Conservation (phyloP, 345 rosid species). For the Mangifera indica region DNA sequence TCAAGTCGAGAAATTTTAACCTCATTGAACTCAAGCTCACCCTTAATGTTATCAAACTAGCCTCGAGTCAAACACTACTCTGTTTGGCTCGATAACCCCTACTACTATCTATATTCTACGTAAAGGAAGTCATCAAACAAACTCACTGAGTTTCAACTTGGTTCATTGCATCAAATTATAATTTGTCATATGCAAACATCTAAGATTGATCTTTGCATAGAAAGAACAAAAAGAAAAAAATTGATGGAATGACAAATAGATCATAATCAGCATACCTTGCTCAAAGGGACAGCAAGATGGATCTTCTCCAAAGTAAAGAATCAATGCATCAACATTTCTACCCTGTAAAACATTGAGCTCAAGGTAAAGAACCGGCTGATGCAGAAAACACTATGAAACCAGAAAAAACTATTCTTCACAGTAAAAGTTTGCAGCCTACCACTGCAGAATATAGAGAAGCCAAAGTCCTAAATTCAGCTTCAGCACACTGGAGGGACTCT, state of each 20-base stretch:
- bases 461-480: constrained; percentile 78
- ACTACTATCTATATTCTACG: too few relatives aligned
- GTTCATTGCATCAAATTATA: too few relatives aligned
- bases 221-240: too few relatives aligned
- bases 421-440: constrained; percentile 43
- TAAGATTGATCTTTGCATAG: not conserved
- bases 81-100: too few relatives aligned
- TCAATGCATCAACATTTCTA: constrained; percentile 78
- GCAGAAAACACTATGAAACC: not conserved
- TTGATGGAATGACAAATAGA: not conserved
- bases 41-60: too few relatives aligned
- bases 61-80: too few relatives aligned
- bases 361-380: constrained; percentile 4
- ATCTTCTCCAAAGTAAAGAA: constrained; percentile 95
- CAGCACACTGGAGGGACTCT: constrained; percentile 76
- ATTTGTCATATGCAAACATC: not conserved
- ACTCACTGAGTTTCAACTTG: not conserved
- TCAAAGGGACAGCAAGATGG: constrained; percentile 90
- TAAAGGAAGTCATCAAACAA: not conserved
- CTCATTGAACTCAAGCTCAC: too few relatives aligned
- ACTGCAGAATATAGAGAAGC: constrained; percentile 81
- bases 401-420: constrained; percentile 5
- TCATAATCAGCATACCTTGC: constrained; percentile 53
- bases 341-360: constrained; percentile 47
- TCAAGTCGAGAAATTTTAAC: too few relatives aligned